Evolutionary conservation across 139 green algal genomes (phyloP), one percentile per base, ranked within the genome.

Genomic region (Diplosphaera chodatii): DNA sequence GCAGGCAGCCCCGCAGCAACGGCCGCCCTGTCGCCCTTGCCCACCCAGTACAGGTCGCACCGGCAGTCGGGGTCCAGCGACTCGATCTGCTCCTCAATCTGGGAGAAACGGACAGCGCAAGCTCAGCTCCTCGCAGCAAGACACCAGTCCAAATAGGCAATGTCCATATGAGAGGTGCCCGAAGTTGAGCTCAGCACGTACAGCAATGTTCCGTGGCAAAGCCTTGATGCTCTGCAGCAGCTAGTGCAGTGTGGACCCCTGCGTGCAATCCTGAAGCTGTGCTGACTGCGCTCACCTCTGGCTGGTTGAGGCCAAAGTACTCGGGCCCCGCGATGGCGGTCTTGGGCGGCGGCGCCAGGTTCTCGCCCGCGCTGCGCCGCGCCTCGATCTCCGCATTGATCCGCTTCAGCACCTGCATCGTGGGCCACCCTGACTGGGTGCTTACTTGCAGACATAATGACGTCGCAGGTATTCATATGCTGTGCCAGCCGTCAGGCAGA

Each of bases 301-400:
- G 74, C 79, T 94, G 85, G 74, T 93, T 95, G 41, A 97, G 77
- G 10, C 92, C 92, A 87, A 97, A 97, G 83, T 96, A 97, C 74
- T 96, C 92, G n/a, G 92, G 90, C 0, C 92, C 92, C 0, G 92
- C 91, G 37, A 97, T 96, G 68, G 92, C 92, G 27, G 92, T 97
- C 81, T 92, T 93, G 41, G 92, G 92, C 0, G 92, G 87, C 23
- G 90, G 89, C 0, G 92, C 91, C 72, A 97, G 80, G 37, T 89
- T 72, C 80, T 96, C 91, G 21, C 92, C 92, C 6, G 78, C 79
- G n/a, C 66, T 40, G 21, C 84, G 75, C n/a, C 86, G 82, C 28
- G 66, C 74, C 40, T 89, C 77, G 41, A 97, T 96, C 69, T 90
- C 88, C 8, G 69, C 80, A 67, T 97, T 97, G 82, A 97, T 97